Evolutionary conservation across 2,329 filamentous ascomycete species (phyloP), one percentile per base, ranked within the genome.

Genomic region (Cladophialophora bantiana): DNA sequence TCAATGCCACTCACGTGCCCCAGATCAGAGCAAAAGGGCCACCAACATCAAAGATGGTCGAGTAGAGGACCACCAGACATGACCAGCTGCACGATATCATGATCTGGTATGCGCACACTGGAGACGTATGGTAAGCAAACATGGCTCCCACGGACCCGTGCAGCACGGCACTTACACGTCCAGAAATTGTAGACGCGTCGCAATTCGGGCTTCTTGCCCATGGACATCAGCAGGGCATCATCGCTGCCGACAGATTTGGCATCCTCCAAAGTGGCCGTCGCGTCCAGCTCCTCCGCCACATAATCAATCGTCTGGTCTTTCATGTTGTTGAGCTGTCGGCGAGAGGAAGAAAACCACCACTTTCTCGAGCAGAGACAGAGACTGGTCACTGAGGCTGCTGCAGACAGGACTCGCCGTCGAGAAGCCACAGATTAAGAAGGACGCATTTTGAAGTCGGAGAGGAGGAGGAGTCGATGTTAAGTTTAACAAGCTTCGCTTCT

Each of bases 131-230:
- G 35, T 62, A 31, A 56, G 26, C 58, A n/a, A 7, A 20, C 5
- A 20, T 31, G 20, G 31, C n/a, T 18, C 4, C 40, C 12, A n/a
- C 36, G 20, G 4, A 60, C 56, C 48, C 31, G 20, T 9, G 38
- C 40, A 7, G 56, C 6, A 31, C 31, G n/a, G 15, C 45, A 68
- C 66, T 38, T 62, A 68, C 66, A 38, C 26, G 65, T 70, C 68
- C 68, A 70, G 60, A 70, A 70, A 20, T 70, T 70, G 62, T 68
- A 70, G 38, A 70, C 68, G 34, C 68, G 68, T 52, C 50, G 58
- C 62, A 70, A 48, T 48, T 70, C 68, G 45, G 68, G 68, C 62
- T 66, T 68, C 63, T 70, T 70, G 66, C 68, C 68, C 68, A 70
- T 70, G 12, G 65, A 68, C 65, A 70, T 65, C 48, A 70, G 65